phyloP scores from a whole-genome alignment of 2,329 filamentous ascomycete species.

The Ilyonectria destructans region DNA sequence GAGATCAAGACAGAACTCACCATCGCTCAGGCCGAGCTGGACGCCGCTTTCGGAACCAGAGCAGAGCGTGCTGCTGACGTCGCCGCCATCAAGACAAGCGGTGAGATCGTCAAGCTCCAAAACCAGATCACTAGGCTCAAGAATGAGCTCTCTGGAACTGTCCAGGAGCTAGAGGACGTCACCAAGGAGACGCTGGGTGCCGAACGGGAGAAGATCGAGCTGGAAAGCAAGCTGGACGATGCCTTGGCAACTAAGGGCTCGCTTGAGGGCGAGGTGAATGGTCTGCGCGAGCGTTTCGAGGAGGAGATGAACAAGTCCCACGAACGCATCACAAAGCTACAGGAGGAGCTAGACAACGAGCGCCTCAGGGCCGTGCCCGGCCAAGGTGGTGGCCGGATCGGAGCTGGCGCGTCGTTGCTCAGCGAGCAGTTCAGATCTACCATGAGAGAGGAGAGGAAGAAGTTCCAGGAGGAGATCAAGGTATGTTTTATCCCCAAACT shows the following conservation, averaged over 20 bases:
- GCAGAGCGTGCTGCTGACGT: slow-evolving; percentile 73
- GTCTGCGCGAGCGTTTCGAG: slow-evolving; percentile 58
- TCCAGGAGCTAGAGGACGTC: slow-evolving; percentile 69
- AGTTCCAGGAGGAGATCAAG: slow-evolving; percentile 70
- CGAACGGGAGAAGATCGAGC: slow-evolving; percentile 65
- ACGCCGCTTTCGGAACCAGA: slow-evolving; percentile 73
- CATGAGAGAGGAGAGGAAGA: slow-evolving; percentile 72
- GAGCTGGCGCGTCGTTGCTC: slow-evolving; percentile 66
- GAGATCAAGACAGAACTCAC: slow-evolving; percentile 76
- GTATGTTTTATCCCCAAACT: slow-evolving; percentile 54
- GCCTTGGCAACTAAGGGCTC: slow-evolving; percentile 35
- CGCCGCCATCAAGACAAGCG: slow-evolving; percentile 67
- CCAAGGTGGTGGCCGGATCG: slow-evolving; percentile 53
- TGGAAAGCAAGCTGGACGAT: slow-evolving; percentile 58
- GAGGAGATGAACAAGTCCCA: slow-evolving; percentile 57
- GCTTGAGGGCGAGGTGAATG: slow-evolving; percentile 42
- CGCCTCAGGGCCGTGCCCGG: slow-evolving; percentile 61
- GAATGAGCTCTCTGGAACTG: slow-evolving; percentile 66
- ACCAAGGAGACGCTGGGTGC: slow-evolving; percentile 67
- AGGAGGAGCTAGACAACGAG: slow-evolving; percentile 69
- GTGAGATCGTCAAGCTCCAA: slow-evolving; percentile 63
- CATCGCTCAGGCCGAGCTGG: slow-evolving; percentile 74
- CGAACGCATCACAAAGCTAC: slow-evolving; percentile 59
- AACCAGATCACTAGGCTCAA: slow-evolving; percentile 67
- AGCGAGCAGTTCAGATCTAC: slow-evolving; percentile 71